Evolutionary conservation across 257 asterid genomes (phyloP).

Genomic region (Scutellaria galericulata): DNA sequence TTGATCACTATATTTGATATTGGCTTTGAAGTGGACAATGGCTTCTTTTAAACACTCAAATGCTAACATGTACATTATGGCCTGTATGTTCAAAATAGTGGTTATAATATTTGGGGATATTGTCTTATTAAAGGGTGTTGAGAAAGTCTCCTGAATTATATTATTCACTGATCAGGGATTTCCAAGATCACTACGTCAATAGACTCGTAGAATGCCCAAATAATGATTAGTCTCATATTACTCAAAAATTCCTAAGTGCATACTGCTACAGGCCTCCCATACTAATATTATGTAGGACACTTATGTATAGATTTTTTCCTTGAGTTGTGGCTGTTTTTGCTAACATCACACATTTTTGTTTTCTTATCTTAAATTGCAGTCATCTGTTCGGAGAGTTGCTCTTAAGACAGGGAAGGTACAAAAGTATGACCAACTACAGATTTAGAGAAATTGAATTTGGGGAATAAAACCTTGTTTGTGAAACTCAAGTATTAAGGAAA

Average conservation of each 20-base stretch:
- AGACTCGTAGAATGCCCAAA: neutral
- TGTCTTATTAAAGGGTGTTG: neutral
- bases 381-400: constrained; percentile 87
- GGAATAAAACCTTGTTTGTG: constrained; percentile 1
- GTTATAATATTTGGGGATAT: neutral
- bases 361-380: constrained; percentile 58
- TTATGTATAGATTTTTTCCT: constrained; percentile 24
- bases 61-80: neutral
- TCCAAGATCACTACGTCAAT: constrained; percentile 16
- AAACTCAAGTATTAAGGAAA: constrained; percentile 19
- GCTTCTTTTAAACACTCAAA: neutral
- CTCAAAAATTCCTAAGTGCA: constrained; percentile 1
- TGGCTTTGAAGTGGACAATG: neutral
- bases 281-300: neutral
- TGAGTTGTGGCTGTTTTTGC: constrained; percentile 26
- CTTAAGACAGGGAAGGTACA: constrained; percentile 82
- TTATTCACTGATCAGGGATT: neutral
- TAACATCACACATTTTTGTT: constrained; percentile 27
- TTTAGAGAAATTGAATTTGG: neutral
- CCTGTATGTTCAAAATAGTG: neutral
- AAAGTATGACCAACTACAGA: constrained; percentile 29
- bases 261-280: constrained; percentile 1
- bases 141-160: neutral
- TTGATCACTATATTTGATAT: constrained; percentile 1
- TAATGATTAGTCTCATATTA: neutral